Evolutionary conservation across 371 early-diverging fungal genomes (phyloP).

Genomic region (Mucor circinelloides): DNA sequence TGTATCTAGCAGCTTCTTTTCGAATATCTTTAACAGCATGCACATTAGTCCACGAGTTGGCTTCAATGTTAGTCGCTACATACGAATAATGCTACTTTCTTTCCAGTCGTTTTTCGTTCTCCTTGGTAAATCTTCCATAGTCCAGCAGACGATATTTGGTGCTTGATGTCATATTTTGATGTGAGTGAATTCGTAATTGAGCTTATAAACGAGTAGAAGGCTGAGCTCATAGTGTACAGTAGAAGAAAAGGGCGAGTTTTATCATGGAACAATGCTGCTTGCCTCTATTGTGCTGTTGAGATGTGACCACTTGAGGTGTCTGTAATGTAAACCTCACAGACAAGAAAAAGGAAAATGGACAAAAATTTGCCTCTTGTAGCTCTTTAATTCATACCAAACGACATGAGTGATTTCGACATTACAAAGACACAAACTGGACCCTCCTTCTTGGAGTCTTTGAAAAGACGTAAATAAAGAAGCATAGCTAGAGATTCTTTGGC

Average conservation of each 20-base stretch:
- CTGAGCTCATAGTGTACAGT: constrained; percentile 40
- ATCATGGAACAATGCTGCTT: neutral
- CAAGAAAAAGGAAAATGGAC: neutral
- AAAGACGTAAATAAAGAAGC: constrained; percentile 24
- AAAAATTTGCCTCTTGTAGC: neutral
- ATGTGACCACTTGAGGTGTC: neutral
- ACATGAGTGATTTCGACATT: constrained; percentile 43
- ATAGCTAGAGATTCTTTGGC: neutral
- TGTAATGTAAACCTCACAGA: neutral
- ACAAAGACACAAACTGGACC: constrained; percentile 13
- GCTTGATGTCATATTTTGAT: constrained; percentile 51
- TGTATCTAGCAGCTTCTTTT: constrained; percentile 69
- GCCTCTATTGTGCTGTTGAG: neutral
- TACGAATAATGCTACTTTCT: constrained; percentile 68
- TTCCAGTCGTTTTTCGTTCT: constrained; percentile 61
- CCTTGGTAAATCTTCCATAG: constrained; percentile 72
- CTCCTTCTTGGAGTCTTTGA: constrained; percentile 22
- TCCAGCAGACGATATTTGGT: constrained; percentile 61
- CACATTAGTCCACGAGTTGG: neutral
- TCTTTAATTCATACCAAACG: neutral
- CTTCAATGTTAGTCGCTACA: neutral
- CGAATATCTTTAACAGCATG: constrained; percentile 58
- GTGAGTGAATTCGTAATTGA: constrained; percentile 54
- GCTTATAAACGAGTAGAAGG: constrained; percentile 52
- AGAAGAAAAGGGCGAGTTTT: neutral